Conservation (phyloP, 2,329 filamentous ascomycete species). For the Apiospora saccharicola region DNA sequence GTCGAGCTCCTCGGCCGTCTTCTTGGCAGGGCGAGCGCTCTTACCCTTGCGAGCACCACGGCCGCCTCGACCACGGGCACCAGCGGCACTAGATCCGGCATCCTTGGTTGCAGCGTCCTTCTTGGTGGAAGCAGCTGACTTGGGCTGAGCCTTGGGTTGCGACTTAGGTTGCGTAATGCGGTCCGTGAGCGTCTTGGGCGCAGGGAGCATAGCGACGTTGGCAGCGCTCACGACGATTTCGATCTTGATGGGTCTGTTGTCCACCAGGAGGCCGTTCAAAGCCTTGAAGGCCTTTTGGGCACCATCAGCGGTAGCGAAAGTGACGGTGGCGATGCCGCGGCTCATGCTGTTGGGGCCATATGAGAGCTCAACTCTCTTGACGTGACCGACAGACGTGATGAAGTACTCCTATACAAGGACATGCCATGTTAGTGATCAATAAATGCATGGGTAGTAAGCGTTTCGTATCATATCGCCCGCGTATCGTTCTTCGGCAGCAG, state of each 20-base stretch:
- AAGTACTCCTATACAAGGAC: constrained; percentile 91
- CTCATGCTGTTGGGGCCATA: constrained; percentile 93
- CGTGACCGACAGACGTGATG: constrained; percentile 81
- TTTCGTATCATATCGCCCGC: constrained; percentile 36
- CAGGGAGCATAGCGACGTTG: constrained; percentile 71
- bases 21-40: constrained; percentile 74
- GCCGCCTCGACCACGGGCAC: constrained; percentile 56
- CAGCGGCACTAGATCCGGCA: constrained; percentile 50
- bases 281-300: constrained; percentile 85
- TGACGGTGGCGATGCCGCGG: constrained; percentile 90
- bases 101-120: constrained; percentile 57
- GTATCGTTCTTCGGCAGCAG: background rate
- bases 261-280: constrained; percentile 89
- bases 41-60: constrained; percentile 58
- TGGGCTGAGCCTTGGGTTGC: constrained; percentile 78
- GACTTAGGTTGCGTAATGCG: constrained; percentile 78
- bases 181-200: constrained; percentile 78
- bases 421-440: constrained; percentile 71
- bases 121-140: constrained; percentile 81
- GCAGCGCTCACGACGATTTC: constrained; percentile 88
- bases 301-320: constrained; percentile 81
- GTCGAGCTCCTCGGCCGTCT: constrained; percentile 95
- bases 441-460: constrained; percentile 44
- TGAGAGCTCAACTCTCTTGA: constrained; percentile 89
- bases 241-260: constrained; percentile 92